Evolutionary conservation across 2,329 filamentous ascomycete genomes (phyloP).

Genomic region (Phialophora verrucosa): DNA sequence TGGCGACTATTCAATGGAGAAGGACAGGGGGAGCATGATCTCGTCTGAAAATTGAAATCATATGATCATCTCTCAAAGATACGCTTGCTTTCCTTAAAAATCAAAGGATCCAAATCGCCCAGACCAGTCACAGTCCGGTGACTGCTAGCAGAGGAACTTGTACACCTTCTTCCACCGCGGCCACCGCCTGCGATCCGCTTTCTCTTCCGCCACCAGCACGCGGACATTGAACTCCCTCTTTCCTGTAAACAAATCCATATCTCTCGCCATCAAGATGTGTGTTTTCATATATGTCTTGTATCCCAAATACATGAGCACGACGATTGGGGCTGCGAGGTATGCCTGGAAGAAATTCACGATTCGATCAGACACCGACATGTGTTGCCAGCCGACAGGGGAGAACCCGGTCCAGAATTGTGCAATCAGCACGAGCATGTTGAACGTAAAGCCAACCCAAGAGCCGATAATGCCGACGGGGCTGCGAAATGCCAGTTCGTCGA

Average conservation of each 20-base stretch:
- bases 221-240: constrained; percentile 82
- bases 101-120: neutral
- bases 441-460: constrained; percentile 65
- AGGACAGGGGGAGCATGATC: constrained; percentile 29
- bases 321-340: constrained; percentile 43
- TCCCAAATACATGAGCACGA: constrained; percentile 62
- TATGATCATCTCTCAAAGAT: neutral
- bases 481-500: constrained; percentile 70
- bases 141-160: constrained; percentile 69
- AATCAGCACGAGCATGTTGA: constrained; percentile 61
- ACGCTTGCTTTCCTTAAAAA: neutral
- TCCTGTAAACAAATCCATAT: constrained; percentile 89
- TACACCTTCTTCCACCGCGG: constrained; percentile 78
- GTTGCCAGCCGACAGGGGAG: constrained; percentile 36
- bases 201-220: constrained; percentile 78
- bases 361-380: constrained; percentile 31
- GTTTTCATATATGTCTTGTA: constrained; percentile 81
- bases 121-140: neutral
- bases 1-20: constrained; percentile 38
- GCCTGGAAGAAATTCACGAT: constrained; percentile 43
- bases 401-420: constrained; percentile 55
- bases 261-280: constrained; percentile 66
- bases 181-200: constrained; percentile 73
- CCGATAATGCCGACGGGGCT: constrained; percentile 66
- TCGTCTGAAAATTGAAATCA: neutral